Evolutionary conservation across 371 early-diverging fungal species (phyloP).

Genomic region (Mortierella polycephala): DNA sequence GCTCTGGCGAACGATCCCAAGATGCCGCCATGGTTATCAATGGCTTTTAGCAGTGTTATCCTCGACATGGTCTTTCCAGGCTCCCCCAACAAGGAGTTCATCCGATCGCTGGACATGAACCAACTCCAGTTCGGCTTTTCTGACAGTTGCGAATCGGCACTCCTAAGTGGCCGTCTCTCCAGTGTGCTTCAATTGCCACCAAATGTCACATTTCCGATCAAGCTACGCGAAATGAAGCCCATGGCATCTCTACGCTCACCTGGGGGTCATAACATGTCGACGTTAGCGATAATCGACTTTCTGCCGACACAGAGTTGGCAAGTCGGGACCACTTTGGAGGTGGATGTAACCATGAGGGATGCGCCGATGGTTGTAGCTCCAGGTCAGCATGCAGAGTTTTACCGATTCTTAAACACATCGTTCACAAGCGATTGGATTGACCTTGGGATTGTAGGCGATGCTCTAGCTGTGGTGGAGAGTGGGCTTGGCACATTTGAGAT

Average conservation of each 20-base stretch:
- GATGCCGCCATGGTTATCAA: slow-evolving; percentile 33
- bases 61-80: slow-evolving; percentile 49
- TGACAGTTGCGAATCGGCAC: slow-evolving; percentile 18
- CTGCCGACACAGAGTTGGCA: slow-evolving; percentile 38
- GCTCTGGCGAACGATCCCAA: slow-evolving; percentile 34
- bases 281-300: slow-evolving; percentile 20
- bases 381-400: slow-evolving; percentile 22
- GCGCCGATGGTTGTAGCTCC: slow-evolving; percentile 12
- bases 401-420: slow-evolving; percentile 36
- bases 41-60: slow-evolving; percentile 33
- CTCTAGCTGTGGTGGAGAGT: slow-evolving; percentile 36
- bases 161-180: slow-evolving; percentile 25
- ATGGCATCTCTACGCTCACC: slow-evolving; percentile 18
- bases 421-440: slow-evolving; percentile 41
- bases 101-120: slow-evolving; percentile 34
- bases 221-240: slow-evolving; percentile 41
- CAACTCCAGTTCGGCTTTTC: slow-evolving; percentile 37
- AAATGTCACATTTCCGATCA: slow-evolving; percentile 51
- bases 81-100: slow-evolving; percentile 40
- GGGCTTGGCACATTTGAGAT: slow-evolving; percentile 51
- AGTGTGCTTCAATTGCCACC: slow-evolving; percentile 43
- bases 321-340: slow-evolving; percentile 27
- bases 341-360: slow-evolving; percentile 14
- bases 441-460: slow-evolving; percentile 40
- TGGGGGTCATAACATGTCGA: slow-evolving; percentile 25